Evolutionary conservation across 805 yeast species (phyloP).

Genomic region (Candida tammaniensis): DNA sequence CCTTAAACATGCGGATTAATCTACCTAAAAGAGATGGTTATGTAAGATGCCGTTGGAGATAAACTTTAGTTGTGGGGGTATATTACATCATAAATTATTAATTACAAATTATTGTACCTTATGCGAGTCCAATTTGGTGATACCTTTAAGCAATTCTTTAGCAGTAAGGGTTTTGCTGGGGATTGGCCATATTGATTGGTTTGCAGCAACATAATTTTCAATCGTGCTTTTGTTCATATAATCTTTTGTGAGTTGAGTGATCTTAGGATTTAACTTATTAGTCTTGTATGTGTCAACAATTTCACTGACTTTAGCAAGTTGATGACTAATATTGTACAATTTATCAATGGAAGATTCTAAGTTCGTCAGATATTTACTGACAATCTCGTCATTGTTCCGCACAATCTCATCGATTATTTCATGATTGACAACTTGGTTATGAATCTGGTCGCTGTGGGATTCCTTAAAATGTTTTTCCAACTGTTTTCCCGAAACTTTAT

Average conservation of each 20-base stretch:
- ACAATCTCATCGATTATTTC: background rate
- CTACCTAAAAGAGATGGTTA: no score
- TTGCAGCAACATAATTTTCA: constrained; percentile 9
- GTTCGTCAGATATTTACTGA: constrained; percentile 15
- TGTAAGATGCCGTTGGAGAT: no score
- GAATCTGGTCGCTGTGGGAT: no score
- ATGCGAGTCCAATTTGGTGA: constrained; percentile 17
- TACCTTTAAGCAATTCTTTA: constrained; percentile 21
- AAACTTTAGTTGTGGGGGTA: no score
- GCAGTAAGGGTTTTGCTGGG: constrained; percentile 16
- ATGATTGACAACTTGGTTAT: constrained; percentile 4
- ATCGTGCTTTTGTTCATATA: constrained; percentile 19
- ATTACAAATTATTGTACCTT: no score
- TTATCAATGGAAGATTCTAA: constrained; percentile 35
- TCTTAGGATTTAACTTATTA: constrained; percentile 16
- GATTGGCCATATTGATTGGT: constrained; percentile 16
- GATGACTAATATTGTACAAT: constrained; percentile 31
- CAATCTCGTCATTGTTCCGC: constrained; percentile 1
- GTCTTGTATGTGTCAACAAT: constrained; percentile 19
- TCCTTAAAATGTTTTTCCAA: constrained; percentile 7
- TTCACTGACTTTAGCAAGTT: constrained; percentile 22
- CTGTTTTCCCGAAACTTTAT: constrained; percentile 3
- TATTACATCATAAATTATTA: no score
- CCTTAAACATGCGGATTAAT: no score
- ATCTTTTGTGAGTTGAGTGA: constrained; percentile 19